Conservation (phyloP, 2,329 filamentous ascomycete genomes). For the Aspergillus nomiae region DNA sequence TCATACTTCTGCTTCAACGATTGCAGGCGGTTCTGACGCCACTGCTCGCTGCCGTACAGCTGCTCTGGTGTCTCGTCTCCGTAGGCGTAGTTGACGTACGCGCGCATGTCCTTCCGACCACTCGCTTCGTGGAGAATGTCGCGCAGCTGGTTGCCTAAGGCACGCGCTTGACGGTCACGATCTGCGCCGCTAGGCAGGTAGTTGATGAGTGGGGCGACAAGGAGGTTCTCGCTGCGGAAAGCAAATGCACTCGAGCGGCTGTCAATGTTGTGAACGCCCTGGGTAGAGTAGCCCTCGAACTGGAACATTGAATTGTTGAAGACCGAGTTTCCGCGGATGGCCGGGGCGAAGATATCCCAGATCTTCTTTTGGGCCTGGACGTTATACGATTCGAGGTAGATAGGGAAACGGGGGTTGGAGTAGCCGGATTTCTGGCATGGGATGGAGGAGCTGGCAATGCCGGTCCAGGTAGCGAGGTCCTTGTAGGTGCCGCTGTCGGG, state of each 20-base stretch:
- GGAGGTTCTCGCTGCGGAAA: conserved; percentile 49
- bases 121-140: conserved; percentile 27
- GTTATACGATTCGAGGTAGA: conserved; percentile 48
- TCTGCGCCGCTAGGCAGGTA: conserved; percentile 27
- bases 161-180: conserved; percentile 25
- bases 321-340: conserved; percentile 30
- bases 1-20: conserved; percentile 40
- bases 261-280: conserved; percentile 46
- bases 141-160: conserved; percentile 34
- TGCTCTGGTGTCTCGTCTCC: conserved; percentile 27
- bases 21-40: conserved; percentile 34
- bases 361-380: conserved; percentile 37
- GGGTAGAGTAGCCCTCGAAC: conserved; percentile 57
- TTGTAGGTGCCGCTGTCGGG: conserved; percentile 45
- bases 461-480: conserved; percentile 50
- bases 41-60: conserved; percentile 34
- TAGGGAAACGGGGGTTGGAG: conserved; percentile 48
- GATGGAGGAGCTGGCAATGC: conserved; percentile 37
- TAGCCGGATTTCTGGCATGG: conserved; percentile 48
- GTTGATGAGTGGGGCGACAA: conserved; percentile 36
- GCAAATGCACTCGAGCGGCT: conserved; percentile 48
- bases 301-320: conserved; percentile 52
- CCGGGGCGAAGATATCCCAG: conserved; percentile 41
- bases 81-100: conserved; percentile 36
- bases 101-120: conserved; percentile 23